Evolutionary conservation across 257 asterid species (phyloP).

Genomic region (Hygrophila difformis): DNA sequence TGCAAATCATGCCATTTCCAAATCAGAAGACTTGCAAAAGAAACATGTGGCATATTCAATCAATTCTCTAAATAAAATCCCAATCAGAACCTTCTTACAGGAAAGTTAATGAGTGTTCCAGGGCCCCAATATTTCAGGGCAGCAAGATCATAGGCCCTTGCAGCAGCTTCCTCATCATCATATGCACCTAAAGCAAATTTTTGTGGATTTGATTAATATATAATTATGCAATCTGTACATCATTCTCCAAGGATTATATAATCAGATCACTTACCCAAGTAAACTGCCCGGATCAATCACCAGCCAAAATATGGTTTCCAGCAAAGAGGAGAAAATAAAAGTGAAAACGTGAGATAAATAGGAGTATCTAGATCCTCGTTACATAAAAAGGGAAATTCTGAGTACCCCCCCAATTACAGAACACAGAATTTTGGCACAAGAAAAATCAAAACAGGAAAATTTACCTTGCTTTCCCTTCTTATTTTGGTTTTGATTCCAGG

Average conservation of each 20-base stretch:
- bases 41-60: background rate
- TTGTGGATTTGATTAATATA: conserved; percentile 17
- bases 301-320: conserved; percentile 29
- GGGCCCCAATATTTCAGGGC: conserved; percentile 99
- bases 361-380: conserved; percentile 21
- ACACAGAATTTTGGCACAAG: no score
- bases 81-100: conserved; percentile 46
- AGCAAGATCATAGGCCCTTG: conserved; percentile 98
- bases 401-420: no score
- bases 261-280: conserved; percentile 70
- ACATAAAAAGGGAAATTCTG: conserved; percentile 10
- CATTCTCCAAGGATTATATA: no score
- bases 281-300: conserved; percentile 52
- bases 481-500: conserved; percentile 97
- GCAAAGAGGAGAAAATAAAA: conserved; percentile 18
- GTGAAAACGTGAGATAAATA: no score
- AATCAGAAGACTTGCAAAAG: background rate
- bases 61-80: conserved; percentile 1
- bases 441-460: background rate
- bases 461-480: conserved; percentile 99
- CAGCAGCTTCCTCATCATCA: conserved; percentile 99
- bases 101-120: conserved; percentile 94
- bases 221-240: no score
- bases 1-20: conserved; percentile 22
- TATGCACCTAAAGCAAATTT: conserved; percentile 63